Conservation (phyloP, 768 basidiomycete species). For the Pleurotus salmoneostramineus region DNA sequence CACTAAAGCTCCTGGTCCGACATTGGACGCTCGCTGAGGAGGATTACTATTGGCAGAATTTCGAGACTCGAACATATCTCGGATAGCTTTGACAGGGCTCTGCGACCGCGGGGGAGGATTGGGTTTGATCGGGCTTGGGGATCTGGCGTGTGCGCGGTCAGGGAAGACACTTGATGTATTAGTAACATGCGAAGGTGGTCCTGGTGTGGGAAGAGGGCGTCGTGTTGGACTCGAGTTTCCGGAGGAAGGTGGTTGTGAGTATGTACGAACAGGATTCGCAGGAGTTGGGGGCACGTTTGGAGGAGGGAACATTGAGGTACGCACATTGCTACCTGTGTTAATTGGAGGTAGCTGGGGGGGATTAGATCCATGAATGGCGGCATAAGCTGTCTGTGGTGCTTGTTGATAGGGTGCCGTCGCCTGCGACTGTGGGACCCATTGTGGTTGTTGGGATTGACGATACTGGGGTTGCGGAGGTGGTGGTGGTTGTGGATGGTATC, state of each 20-base stretch:
- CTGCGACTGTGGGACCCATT: conserved; percentile 4
- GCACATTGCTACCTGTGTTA: not conserved
- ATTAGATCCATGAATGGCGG: not conserved
- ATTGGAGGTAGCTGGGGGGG: conserved; percentile 8
- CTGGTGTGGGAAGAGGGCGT: not conserved
- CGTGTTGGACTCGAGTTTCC: conserved; percentile 1
- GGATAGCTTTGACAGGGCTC: conserved; percentile 5
- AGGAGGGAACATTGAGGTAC: not conserved
- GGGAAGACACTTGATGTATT: not conserved
- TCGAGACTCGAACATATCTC: conserved; percentile 1
- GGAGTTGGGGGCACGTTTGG: not conserved
- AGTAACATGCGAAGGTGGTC: not conserved
- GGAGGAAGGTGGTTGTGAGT: not conserved
- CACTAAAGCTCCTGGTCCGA: not conserved
- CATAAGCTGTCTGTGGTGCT: conserved; percentile 1
- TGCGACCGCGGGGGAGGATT: not conserved
- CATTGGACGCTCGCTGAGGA: not conserved
- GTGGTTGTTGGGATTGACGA: conserved; percentile 17
- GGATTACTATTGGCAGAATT: not conserved
- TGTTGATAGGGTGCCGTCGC: conserved; percentile 6
- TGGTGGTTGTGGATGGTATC: conserved; percentile 6
- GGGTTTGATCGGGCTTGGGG: conserved; percentile 1
- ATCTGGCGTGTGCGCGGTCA: not conserved
- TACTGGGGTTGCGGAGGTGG: conserved; percentile 5
- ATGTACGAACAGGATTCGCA: not conserved